phyloP scores from a whole-genome alignment of 202 grass and related monocot species.

The Panicum hallii region DNA sequence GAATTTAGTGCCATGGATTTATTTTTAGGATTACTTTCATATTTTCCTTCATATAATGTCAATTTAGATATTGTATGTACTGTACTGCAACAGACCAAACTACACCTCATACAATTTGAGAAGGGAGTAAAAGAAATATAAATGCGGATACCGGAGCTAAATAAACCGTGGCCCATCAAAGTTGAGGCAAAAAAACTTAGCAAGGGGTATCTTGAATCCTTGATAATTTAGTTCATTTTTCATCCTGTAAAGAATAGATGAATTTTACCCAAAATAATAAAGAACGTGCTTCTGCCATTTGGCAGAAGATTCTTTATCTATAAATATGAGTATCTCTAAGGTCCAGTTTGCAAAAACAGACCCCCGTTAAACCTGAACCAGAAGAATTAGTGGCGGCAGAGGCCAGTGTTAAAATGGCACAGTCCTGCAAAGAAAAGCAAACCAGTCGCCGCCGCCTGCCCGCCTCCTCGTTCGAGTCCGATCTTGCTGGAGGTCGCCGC shows the following conservation, averaged over 20 bases:
- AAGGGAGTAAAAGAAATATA: too few relatives aligned
- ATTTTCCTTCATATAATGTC: too few relatives aligned
- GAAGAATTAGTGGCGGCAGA: constrained; percentile 47
- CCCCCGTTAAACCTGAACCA: constrained; percentile 21
- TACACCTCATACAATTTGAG: too few relatives aligned
- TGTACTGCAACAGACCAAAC: too few relatives aligned
- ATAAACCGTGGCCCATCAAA: too few relatives aligned
- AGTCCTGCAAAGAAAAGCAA: constrained; percentile 17
- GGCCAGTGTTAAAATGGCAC: constrained; percentile 1
- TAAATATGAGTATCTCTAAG: background rate
- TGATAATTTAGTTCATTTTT: too few relatives aligned
- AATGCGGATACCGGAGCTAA: too few relatives aligned
- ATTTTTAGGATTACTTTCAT: too few relatives aligned
- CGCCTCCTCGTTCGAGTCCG: background rate
- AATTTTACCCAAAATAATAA: background rate
- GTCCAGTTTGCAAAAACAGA: background rate
- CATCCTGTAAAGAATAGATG: background rate
- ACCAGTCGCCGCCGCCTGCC: constrained; percentile 23
- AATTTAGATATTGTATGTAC: too few relatives aligned
- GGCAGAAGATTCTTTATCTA: background rate
- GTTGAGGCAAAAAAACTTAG: too few relatives aligned
- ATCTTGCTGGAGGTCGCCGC: constrained; percentile 11
- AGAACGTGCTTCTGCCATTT: background rate
- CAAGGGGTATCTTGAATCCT: too few relatives aligned
- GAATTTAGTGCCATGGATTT: too few relatives aligned